A percentile compares a stretch with the other conserved stretches of the same genome.
These are phyloP conservation scores for Pleurotus citrinopileatus DNA, from an alignment of 768 basidiomycete species.

Conservation along the genomic window DNA sequence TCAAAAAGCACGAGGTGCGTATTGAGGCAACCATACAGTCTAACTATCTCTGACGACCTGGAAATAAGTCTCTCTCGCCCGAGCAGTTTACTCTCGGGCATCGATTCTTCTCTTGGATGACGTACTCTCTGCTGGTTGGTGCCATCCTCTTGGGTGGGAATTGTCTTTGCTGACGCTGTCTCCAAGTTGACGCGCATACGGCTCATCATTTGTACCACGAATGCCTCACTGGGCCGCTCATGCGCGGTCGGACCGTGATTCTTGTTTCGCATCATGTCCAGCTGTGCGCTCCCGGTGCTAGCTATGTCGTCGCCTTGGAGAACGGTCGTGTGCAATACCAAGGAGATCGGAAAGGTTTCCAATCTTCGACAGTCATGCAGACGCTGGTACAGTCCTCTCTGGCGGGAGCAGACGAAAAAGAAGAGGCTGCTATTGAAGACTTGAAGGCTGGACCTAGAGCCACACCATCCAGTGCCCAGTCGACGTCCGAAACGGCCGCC, in stretches of 20 bases:
- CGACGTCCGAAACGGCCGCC: slow-evolving; percentile 22
- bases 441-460: slow-evolving; percentile 15
- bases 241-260: slow-evolving; percentile 79
- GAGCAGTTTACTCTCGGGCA: slow-evolving; percentile 89
- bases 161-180: slow-evolving; percentile 1
- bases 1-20: slow-evolving; percentile 62
- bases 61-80: slow-evolving; percentile 61
- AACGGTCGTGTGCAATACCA: slow-evolving; percentile 77
- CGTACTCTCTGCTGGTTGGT: slow-evolving; percentile 55
- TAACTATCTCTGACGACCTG: slow-evolving; percentile 34
- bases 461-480: slow-evolving; percentile 26
- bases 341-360: slow-evolving; percentile 64
- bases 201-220: slow-evolving; percentile 83
- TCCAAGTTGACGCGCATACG: slow-evolving; percentile 84
- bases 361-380: slow-evolving; percentile 61
- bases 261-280: slow-evolving; percentile 96
- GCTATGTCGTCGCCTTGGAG: slow-evolving; percentile 80
- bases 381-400: slow-evolving; percentile 60
- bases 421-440: slow-evolving; percentile 37
- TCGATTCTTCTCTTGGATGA: slow-evolving; percentile 84
- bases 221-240: slow-evolving; percentile 82
- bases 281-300: slow-evolving; percentile 76
- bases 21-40: slow-evolving; percentile 31
- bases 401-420: slow-evolving; percentile 35
- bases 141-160: background rate